Percentiles rank a stretch among this genome's conserved stretches.
phyloP scores from a whole-genome alignment of 2,329 filamentous ascomycete species.

The Metarhizium album region DNA sequence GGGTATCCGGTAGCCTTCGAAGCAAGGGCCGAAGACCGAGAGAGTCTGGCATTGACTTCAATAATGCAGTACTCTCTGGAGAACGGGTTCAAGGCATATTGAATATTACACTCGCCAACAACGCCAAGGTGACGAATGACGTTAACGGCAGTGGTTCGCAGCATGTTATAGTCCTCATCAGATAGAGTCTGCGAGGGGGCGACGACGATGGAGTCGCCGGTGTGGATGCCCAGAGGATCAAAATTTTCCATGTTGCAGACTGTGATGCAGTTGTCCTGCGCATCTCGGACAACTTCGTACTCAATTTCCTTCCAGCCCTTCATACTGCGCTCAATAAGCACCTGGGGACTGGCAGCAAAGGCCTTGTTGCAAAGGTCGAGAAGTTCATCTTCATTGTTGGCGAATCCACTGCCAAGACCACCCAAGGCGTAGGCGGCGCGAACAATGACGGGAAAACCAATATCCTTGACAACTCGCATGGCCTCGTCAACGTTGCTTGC shows the following conservation, averaged over 20 bases:
- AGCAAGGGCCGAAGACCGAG: constrained; percentile 85
- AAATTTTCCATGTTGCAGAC: constrained; percentile 99
- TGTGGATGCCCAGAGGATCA: constrained; percentile 94
- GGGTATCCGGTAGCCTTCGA: constrained; percentile 97
- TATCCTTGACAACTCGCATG: constrained; percentile 74
- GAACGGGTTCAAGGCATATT: constrained; percentile 93
- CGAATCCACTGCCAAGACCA: constrained; percentile 90
- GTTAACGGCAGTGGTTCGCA: constrained; percentile 91
- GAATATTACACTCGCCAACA: constrained; percentile 97
- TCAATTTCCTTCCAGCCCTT: constrained; percentile 99
- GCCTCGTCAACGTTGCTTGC: constrained; percentile 84
- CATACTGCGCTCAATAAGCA: constrained; percentile 96
- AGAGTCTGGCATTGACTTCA: constrained; percentile 94
- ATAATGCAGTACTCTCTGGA: constrained; percentile 98
- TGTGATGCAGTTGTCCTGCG: constrained; percentile 95
- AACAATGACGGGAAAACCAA: constrained; percentile 94
- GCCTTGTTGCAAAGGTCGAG: constrained; percentile 87
- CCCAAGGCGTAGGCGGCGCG: constrained; percentile 93
- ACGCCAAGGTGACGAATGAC: constrained; percentile 95
- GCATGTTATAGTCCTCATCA: constrained; percentile 98
- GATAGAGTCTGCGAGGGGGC: constrained; percentile 94
- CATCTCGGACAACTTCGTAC: constrained; percentile 95
- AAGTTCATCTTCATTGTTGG: constrained; percentile 74
- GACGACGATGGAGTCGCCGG: constrained; percentile 95
- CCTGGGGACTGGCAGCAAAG: constrained; percentile 88